Evolutionary conservation across 352 stramenopile species (phyloP).

Genomic region (Pythium vanterpoolii): DNA sequence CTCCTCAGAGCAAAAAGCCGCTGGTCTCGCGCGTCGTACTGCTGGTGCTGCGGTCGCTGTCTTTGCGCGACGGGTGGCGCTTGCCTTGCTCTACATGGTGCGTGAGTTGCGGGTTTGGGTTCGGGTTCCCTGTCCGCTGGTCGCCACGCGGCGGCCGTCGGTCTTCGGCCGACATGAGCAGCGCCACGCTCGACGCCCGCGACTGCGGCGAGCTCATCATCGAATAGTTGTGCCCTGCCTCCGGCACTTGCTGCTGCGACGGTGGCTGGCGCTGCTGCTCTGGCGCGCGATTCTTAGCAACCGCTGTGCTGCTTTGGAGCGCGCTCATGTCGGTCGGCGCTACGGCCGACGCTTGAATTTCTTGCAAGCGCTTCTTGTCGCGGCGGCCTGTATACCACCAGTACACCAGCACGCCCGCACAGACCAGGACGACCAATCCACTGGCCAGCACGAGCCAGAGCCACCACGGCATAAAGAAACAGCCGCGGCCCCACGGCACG

Average conservation of each 20-base stretch:
- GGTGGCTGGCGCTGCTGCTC: constrained; percentile 6
- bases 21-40: constrained; percentile 10
- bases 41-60: constrained; percentile 16
- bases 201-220: constrained; percentile 62
- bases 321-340: constrained; percentile 10
- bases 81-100: constrained; percentile 12
- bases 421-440: constrained; percentile 52
- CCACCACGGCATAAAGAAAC: constrained; percentile 87
- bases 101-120: constrained; percentile 26
- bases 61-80: constrained; percentile 1
- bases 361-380: constrained; percentile 10
- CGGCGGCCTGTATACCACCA: constrained; percentile 36
- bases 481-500: constrained; percentile 55
- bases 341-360: constrained; percentile 2
- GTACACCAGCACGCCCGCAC: constrained; percentile 51
- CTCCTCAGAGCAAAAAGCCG: constrained; percentile 20
- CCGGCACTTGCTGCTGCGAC: constrained; percentile 11
- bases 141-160: constrained; percentile 13
- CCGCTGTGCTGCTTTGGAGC: background rate
- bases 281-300: background rate
- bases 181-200: constrained; percentile 54
- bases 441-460: constrained; percentile 77
- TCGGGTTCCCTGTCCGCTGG: too few species aligned
- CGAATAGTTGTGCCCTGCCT: constrained; percentile 21
- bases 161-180: constrained; percentile 35